Evolutionary conservation across 192 early-diverging fungal genomes (phyloP).

Genomic region (Geranomyces michiganensis): DNA sequence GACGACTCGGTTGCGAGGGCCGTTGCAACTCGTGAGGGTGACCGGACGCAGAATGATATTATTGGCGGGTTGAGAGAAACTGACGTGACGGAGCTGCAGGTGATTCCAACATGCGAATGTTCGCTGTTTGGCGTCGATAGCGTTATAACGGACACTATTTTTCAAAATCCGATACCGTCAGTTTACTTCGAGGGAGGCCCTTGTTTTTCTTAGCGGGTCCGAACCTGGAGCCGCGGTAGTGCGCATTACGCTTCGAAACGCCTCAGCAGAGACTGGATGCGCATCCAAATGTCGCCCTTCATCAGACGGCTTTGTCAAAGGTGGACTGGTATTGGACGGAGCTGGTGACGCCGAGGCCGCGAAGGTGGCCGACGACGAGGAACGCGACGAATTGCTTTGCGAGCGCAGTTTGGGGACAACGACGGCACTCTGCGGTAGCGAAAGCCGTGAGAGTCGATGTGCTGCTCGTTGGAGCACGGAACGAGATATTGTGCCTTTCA

Average conservation of each 20-base stretch:
- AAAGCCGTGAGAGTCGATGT: too few species aligned
- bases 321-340: too few species aligned
- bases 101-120: conserved; percentile 49
- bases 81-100: conserved; percentile 68
- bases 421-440: too few species aligned
- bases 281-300: too few species aligned
- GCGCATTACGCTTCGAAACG: conserved; percentile 58
- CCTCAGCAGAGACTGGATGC: conserved; percentile 25
- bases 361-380: too few species aligned
- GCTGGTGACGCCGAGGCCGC: too few species aligned
- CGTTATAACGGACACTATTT: conserved; percentile 28
- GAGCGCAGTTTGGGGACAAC: too few species aligned
- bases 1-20: conserved; percentile 41
- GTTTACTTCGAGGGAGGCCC: background rate
- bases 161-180: background rate
- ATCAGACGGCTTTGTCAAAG: too few species aligned
- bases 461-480: too few species aligned
- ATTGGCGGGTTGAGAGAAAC: conserved; percentile 65
- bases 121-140: background rate
- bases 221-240: conserved; percentile 65
- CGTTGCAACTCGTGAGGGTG: conserved; percentile 61
- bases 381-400: too few species aligned
- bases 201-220: background rate
- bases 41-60: conserved; percentile 64
- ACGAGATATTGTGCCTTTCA: too few species aligned